Percentiles rank a stretch among this genome's conserved stretches.
Conservation (phyloP, 1,139 yeast species). For the Keqinozyma sinolaborantium region DNA sequence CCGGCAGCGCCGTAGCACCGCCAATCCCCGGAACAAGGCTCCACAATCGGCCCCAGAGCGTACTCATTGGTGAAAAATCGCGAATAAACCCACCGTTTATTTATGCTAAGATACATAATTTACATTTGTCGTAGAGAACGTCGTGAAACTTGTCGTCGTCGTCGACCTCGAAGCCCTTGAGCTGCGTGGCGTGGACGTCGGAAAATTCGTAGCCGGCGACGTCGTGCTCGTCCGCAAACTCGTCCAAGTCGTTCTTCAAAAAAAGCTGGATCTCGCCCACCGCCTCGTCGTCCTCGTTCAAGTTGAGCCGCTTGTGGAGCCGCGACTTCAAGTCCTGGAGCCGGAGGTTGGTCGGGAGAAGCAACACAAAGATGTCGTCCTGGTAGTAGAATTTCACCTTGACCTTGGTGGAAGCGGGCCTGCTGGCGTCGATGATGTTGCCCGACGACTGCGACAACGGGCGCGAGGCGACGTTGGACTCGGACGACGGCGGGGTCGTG, state of each 20-base stretch:
- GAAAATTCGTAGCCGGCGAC: constrained; percentile 22
- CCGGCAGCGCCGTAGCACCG: too few relatives aligned
- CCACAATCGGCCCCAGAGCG: too few relatives aligned
- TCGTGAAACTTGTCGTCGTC: constrained; percentile 40
- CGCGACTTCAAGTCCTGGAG: constrained; percentile 60
- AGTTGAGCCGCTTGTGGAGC: constrained; percentile 58
- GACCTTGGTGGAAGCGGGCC: constrained; percentile 26
- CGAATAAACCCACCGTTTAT: too few relatives aligned
- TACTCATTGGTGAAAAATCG: too few relatives aligned
- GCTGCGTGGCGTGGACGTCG: constrained; percentile 17
- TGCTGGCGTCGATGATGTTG: constrained; percentile 6
- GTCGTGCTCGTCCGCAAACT: constrained; percentile 29
- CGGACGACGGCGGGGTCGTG: constrained; percentile 26
- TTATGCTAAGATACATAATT: constrained; percentile 32
- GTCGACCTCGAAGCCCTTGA: constrained; percentile 35
- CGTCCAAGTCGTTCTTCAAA: constrained; percentile 42
- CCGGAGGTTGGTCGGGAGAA: constrained; percentile 61
- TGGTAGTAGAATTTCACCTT: constrained; percentile 84
- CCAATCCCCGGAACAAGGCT: too few relatives aligned
- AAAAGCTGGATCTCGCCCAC: constrained; percentile 29
- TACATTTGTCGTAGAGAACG: constrained; percentile 44
- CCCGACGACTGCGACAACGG: constrained; percentile 12
- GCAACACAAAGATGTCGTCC: constrained; percentile 87
- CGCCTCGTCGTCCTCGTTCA: constrained; percentile 12
- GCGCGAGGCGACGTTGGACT: constrained; percentile 15